These are phyloP conservation scores for Coemansia sp. DNA, from an alignment of 371 early-diverging fungal genomes.

Conservation along the genomic window DNA sequence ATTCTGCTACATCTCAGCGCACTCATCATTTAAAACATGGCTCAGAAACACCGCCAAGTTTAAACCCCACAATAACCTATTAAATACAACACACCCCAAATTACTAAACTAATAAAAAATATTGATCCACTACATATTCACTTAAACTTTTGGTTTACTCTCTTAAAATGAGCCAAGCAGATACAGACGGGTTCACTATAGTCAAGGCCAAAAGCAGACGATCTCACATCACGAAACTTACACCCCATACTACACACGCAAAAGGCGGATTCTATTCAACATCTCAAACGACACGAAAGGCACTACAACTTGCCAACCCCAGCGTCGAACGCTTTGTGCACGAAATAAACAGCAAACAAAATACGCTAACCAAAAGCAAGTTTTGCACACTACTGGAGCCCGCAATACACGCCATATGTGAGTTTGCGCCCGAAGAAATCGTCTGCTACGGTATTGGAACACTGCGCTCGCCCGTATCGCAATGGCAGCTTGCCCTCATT, in stretches of 20 bases:
- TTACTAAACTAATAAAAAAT: too few species aligned
- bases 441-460: slow-evolving; percentile 56
- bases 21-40: not conserved
- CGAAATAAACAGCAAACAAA: slow-evolving; percentile 7
- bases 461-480: slow-evolving; percentile 30
- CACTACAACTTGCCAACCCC: not conserved
- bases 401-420: not conserved
- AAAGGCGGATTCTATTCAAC: not conserved
- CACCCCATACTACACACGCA: not conserved
- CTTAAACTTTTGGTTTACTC: too few species aligned
- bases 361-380: slow-evolving; percentile 6
- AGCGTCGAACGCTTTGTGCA: not conserved
- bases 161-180: not conserved
- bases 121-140: too few species aligned
- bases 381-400: not conserved
- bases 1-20: slow-evolving; percentile 3
- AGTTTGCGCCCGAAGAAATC: slow-evolving; percentile 36
- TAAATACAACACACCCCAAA: too few species aligned
- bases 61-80: too few species aligned
- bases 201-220: not conserved
- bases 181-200: not conserved
- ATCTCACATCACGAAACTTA: not conserved
- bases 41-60: too few species aligned
- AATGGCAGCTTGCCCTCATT: slow-evolving; percentile 53
- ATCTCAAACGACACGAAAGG: not conserved